Conservation (phyloP, 768 basidiomycete genomes). For the Mycena epipterygia region DNA sequence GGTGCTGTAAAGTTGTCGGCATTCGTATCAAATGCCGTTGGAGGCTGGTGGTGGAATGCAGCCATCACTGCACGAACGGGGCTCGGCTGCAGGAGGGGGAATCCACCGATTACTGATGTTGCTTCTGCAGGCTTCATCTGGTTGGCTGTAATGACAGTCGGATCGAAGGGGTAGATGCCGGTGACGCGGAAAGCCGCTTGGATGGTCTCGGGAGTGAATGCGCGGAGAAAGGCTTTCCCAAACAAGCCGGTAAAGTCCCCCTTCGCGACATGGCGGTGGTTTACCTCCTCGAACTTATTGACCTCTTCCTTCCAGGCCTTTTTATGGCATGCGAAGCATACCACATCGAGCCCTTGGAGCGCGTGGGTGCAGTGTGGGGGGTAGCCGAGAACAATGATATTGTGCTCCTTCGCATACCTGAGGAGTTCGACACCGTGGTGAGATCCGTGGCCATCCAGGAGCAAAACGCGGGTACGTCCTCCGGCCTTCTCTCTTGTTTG, state of each 20-base stretch:
- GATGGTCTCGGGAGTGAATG: slow-evolving; percentile 34
- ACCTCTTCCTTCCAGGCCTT: background rate
- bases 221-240: slow-evolving; percentile 33
- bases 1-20: background rate
- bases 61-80: slow-evolving; percentile 32
- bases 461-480: slow-evolving; percentile 19
- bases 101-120: slow-evolving; percentile 24
- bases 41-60: slow-evolving; percentile 14
- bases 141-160: slow-evolving; percentile 33
- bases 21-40: background rate
- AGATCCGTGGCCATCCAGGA: too few relatives aligned
- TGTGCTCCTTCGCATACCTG: background rate
- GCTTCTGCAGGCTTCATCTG: slow-evolving; percentile 43
- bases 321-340: background rate
- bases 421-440: background rate
- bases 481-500: slow-evolving; percentile 25
- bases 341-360: slow-evolving; percentile 4
- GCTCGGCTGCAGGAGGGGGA: slow-evolving; percentile 33
- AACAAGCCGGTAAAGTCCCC: slow-evolving; percentile 43
- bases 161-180: slow-evolving; percentile 43
- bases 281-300: slow-evolving; percentile 40
- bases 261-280: slow-evolving; percentile 41
- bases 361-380: too few relatives aligned
- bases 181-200: slow-evolving; percentile 43
- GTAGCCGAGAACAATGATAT: slow-evolving; percentile 12